Percentiles rank a stretch among this genome's conserved stretches.
Evolutionary conservation across 805 yeast species (phyloP).

Genomic region (Metschnikowia corniflorae): DNA sequence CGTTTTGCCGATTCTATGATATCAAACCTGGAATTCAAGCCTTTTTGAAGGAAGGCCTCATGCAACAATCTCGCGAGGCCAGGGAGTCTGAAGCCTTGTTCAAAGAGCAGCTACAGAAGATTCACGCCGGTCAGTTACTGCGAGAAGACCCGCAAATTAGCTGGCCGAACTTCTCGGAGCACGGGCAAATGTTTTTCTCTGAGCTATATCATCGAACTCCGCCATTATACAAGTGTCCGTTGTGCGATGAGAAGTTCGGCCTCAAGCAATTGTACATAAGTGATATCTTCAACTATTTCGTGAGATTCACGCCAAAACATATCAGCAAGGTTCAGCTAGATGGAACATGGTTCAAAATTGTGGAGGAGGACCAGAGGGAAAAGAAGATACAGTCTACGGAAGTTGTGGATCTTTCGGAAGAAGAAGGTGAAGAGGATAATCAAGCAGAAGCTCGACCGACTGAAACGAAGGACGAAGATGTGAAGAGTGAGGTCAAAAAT

Average conservation of each 20-base stretch:
- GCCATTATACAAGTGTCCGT: constrained; percentile 38
- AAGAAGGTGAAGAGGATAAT: not conserved
- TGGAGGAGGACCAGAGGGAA: constrained; percentile 24
- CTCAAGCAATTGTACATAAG: constrained; percentile 34
- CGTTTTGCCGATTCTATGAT: constrained; percentile 37
- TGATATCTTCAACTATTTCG: constrained; percentile 40
- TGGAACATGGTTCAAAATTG: constrained; percentile 30
- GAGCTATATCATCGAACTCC: constrained; percentile 16
- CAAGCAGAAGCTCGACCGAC: not conserved
- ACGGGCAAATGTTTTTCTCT: constrained; percentile 19
- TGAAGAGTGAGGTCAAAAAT: no score
- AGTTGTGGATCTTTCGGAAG: constrained; percentile 28
- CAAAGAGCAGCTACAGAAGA: constrained; percentile 13
- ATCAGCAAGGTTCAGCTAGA: constrained; percentile 36
- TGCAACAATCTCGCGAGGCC: constrained; percentile 24
- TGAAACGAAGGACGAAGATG: not conserved
- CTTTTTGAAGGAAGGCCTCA: constrained; percentile 25
- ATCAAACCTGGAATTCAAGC: constrained; percentile 27
- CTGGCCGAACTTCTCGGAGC: constrained; percentile 17
- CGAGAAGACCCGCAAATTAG: constrained; percentile 11
- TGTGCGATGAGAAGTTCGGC: constrained; percentile 35
- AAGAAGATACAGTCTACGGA: constrained; percentile 16
- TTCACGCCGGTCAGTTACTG: constrained; percentile 11
- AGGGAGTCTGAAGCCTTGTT: constrained; percentile 15
- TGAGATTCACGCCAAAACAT: constrained; percentile 35